These are phyloP conservation scores for Aspergillus fischeri DNA, from an alignment of 2,329 filamentous ascomycete species.

Conservation along the genomic window DNA sequence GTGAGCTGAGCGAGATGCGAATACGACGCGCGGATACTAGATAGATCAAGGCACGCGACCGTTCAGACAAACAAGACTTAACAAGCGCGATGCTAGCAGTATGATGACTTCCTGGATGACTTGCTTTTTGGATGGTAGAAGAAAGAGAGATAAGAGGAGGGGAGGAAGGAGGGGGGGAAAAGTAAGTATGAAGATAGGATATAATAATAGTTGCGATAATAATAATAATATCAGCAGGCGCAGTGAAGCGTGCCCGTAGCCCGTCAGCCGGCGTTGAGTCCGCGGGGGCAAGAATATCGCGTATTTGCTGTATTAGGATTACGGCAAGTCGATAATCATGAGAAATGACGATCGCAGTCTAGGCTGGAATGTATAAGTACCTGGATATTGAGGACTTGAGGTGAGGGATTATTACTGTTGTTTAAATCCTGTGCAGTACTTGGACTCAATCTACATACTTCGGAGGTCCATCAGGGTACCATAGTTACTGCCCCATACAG, in stretches of 20 bases:
- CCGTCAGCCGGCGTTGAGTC: background rate
- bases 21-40: conserved; percentile 17
- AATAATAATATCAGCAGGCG: background rate
- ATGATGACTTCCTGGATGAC: background rate
- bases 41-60: conserved; percentile 13
- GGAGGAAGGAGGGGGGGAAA: conserved; percentile 5
- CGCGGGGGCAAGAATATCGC: background rate
- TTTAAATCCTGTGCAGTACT: background rate
- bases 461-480: no score
- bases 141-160: conserved; percentile 3
- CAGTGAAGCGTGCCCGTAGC: background rate
- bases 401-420: background rate
- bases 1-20: conserved; percentile 15
- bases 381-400: conserved; percentile 4
- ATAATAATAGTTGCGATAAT: background rate
- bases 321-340: conserved; percentile 11
- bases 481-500: background rate
- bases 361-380: conserved; percentile 14
- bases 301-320: conserved; percentile 2
- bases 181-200: conserved; percentile 6
- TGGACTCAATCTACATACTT: background rate
- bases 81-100: background rate
- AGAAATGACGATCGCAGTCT: conserved; percentile 7
- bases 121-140: background rate
- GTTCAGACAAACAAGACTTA: conserved; percentile 2